These are phyloP conservation scores for Cladosporium sp. DNA, from an alignment of 2,329 filamentous ascomycete species.

Conservation along the genomic window DNA sequence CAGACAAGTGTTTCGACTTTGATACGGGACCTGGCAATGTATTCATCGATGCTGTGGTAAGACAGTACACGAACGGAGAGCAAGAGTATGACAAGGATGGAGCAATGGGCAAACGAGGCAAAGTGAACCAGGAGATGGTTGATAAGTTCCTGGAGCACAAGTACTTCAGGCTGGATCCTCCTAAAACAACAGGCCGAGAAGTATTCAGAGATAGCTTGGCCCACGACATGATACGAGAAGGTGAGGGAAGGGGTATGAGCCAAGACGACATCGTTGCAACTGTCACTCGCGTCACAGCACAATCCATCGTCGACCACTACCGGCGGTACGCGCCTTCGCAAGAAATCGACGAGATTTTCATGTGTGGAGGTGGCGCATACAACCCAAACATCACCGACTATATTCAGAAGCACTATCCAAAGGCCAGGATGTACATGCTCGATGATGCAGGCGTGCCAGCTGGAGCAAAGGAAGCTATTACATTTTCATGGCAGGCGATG, in stretches of 20 bases:
- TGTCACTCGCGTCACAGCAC: slow-evolving; percentile 55
- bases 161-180: slow-evolving; percentile 49
- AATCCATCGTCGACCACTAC: slow-evolving; percentile 52
- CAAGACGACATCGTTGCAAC: slow-evolving; percentile 54
- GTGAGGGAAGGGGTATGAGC: slow-evolving; percentile 38
- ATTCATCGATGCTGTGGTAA: slow-evolving; percentile 30
- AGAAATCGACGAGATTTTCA: slow-evolving; percentile 53
- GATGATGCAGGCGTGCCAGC: slow-evolving; percentile 54
- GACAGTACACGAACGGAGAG: slow-evolving; percentile 28
- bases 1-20: slow-evolving; percentile 27
- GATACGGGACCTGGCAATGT: slow-evolving; percentile 32
- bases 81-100: slow-evolving; percentile 31
- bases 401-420: slow-evolving; percentile 47
- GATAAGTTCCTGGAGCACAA: slow-evolving; percentile 33
- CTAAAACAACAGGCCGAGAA: slow-evolving; percentile 56
- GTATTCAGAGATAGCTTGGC: slow-evolving; percentile 56
- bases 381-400: slow-evolving; percentile 55
- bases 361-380: slow-evolving; percentile 56
- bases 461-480: slow-evolving; percentile 56
- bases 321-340: slow-evolving; percentile 45
- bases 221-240: slow-evolving; percentile 47
- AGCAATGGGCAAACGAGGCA: slow-evolving; percentile 26
- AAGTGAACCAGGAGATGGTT: slow-evolving; percentile 28
- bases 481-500: slow-evolving; percentile 58
- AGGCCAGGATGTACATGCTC: slow-evolving; percentile 49